Conservation (phyloP, 768 basidiomycete genomes). For the Suillus lakei region DNA sequence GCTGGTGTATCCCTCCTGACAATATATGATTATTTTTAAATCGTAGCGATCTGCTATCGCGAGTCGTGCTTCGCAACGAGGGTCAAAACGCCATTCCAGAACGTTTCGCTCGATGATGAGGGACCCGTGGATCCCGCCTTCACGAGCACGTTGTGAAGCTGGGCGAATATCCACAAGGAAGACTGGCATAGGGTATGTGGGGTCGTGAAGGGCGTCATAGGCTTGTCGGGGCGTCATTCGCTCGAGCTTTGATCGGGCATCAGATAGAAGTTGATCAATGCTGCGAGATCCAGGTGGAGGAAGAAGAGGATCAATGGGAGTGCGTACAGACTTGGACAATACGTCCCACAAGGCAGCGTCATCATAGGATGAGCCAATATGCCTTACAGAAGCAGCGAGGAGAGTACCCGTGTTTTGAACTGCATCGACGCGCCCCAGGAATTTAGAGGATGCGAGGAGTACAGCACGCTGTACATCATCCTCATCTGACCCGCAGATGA, state of each 20-base stretch:
- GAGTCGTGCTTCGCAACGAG: constrained; percentile 60
- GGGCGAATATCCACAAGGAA: constrained; percentile 82
- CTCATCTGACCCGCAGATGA: constrained; percentile 61
- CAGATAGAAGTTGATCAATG: constrained; percentile 59
- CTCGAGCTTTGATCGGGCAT: constrained; percentile 66
- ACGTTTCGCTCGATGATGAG: constrained; percentile 76
- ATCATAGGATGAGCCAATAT: constrained; percentile 64
- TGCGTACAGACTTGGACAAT: constrained; percentile 62
- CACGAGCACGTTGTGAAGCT: constrained; percentile 55
- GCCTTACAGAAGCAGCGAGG: constrained; percentile 54
- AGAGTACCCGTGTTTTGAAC: constrained; percentile 39
- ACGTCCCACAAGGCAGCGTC: constrained; percentile 72
- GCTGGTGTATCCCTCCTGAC: constrained; percentile 74
- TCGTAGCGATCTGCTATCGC: constrained; percentile 78
- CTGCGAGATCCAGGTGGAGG: constrained; percentile 70
- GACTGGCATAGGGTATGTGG: constrained; percentile 59
- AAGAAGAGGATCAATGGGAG: constrained; percentile 61
- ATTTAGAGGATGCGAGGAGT: constrained; percentile 68
- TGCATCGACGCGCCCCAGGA: constrained; percentile 61
- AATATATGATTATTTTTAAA: constrained; percentile 73
- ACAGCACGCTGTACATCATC: constrained; percentile 69
- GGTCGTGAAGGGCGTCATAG: constrained; percentile 59
- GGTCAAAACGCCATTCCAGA: constrained; percentile 84
- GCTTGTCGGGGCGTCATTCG: constrained; percentile 66
- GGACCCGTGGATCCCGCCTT: constrained; percentile 70